Base-by-base conservation (phyloP, 306 rosid species). In the Prunus campanulata region DNA sequence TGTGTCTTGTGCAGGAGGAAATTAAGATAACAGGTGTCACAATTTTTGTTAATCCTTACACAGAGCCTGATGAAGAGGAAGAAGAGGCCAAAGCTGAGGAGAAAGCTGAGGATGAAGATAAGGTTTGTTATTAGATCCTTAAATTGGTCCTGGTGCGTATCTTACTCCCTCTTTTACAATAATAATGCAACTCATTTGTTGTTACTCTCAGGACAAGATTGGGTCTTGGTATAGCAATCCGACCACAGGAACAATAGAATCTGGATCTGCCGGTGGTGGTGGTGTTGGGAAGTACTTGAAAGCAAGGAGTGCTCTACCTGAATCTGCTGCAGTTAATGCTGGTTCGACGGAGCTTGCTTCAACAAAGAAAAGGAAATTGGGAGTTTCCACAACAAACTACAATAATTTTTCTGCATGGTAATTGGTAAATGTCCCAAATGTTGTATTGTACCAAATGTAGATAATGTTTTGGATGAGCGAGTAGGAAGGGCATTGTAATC, bases 181-280 rank as follows among this genome's bases (percentile, higher is more conserved):
- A 44, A 12, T 63, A 46, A 49, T 25, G 30, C 70, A 29, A 39
- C 62, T 48, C 9, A 15, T 59, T 39, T 67, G 27, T 50, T 76
- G 56, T 74, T 63, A 52, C 70, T 77, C 86, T 84, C 89, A 96
- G 99, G 89, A 82, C 52, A 96, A 91, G 81, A 85, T 91, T 50
- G 99, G 98, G 29, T 85, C 92, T 52, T 96, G 99, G 99, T 96
- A 73, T 79, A 91, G 96, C 81, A 92, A 96, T 78, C 97, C 99
- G 20, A 91, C 86, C 11, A 86, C 97, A 6, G 96, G 96, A 81
- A 79, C 80, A 51, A 70, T 86, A 22, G 93, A 80, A 72, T 74
- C 89, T 22, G 91, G 90, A 69, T 83, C 81, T 51, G 74, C 51
- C 0, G 91, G 73, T 3, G 85, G 86, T 32, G 89, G 87, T 18